Evolutionary conservation across 1,139 yeast genomes (phyloP), one percentile per base, ranked within the genome.

Genomic region (Magnusiomyces fungicola): DNA sequence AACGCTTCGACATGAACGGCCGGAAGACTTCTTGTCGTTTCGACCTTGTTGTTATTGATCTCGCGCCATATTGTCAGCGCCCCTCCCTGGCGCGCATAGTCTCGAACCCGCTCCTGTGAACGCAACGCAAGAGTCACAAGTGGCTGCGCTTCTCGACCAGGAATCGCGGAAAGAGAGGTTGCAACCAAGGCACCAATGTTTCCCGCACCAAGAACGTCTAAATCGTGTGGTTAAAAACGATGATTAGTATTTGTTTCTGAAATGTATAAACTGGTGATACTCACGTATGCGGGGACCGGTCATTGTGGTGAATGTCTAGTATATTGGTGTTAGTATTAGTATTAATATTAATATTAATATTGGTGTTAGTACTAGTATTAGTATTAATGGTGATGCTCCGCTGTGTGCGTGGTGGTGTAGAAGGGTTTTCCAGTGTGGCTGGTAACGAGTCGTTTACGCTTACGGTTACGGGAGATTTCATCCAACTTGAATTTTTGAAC

Each of bases 41-140:
- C 50, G 12, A 50, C 48, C 12, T 40, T 25, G 34, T 49, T 30
- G 12, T 54, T 55, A 23, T 58, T 56, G 42, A 47, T 36, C 3
- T 27, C 24, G 3, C 50, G 48, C 38, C 52, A 51, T 10, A 67
- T 38, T 1, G 61, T 56, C 9, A 76, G 49, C 14, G 65, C 66
- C 5, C 75, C 69, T 43, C 71, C 74, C 38, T 69, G 63, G 19
- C 65, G 63, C 32, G 66, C 57, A 58, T 76, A 79, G 37, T 67
- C 61, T 23, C 70, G 69, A 24, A 75, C 60, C 22, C 74, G 61
- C 34, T 60, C 62, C 40, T 66, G 66, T 48, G 72, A 70, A 41
- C 71, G 67, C 50, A 79, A 60, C 16, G 78, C 63, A 21, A 78
- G 65, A 1, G 72, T 70, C 10, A 74, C 67, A 24, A 66, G 67